Evolutionary conservation across 164 flowering plant genomes (phyloP), one percentile per base, ranked within the genome.

Genomic region (Berberis vulgaris): DNA sequence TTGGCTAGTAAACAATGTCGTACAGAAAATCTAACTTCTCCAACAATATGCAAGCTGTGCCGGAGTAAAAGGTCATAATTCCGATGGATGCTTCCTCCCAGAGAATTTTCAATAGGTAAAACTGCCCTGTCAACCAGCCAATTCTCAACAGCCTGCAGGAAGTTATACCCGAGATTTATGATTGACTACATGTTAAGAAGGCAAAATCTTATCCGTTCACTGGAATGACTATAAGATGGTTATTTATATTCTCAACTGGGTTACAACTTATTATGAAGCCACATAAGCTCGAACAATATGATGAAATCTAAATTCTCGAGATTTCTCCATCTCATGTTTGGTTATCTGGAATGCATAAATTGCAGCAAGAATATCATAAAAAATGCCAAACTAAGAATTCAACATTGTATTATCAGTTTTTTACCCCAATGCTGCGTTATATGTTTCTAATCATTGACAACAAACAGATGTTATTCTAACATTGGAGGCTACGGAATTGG

Each of bases 61-160:
- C 93, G 81, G 59, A 94, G 87, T 66, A 94, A 76, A 57, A 94
- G 91, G 59, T 94, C 98, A 74, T 94, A 90, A 67, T 94, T 94
- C 66, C 95, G 77, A 68, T 90, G 98, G 67, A 94, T 94, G 78
- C 98, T 94, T 26, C 98, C 98, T 39, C 98, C 98, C 61, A 94
- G 75, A 52, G 97, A 90, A 69, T 94, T 94, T 74, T 94, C 98
- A 61, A 94, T 86, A 1, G 98, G 98, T 65, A 94, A 81, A 65
- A 94, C 97, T 53, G 98, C 98, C 69, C 98, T 79, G 54, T 94
- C 98, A 67, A 87, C 98, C 71, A 91, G 75, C 91, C 93, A 87
- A 49, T 77, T 63, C 62, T 90, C 95, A 71, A 91, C 98, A 65
- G 97, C 93, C 98, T 94, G 74, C 64, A 60, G 43, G 7, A 47